Percentiles rank a stretch among this genome's conserved stretches.
Evolutionary conservation across 1,284 basidiomycete genomes (phyloP).

Genomic region (Sporisorium scitamineum): DNA sequence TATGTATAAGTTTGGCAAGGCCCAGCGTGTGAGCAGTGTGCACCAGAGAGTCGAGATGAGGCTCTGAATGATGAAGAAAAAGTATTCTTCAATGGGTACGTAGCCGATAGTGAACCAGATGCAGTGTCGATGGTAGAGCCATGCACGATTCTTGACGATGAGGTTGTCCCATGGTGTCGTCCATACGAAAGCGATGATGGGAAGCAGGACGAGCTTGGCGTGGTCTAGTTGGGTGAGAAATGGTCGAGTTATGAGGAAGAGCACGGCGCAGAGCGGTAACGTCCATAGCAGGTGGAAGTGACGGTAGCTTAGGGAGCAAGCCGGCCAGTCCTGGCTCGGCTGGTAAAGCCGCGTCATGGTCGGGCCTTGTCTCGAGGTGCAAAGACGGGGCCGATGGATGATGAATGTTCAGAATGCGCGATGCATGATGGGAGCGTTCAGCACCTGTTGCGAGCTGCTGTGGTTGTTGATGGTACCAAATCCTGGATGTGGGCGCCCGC

Average conservation of each 20-base stretch:
- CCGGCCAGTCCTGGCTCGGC: constrained; percentile 34
- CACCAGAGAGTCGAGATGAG: constrained; percentile 61
- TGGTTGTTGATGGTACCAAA: not conserved
- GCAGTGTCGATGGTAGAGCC: constrained; percentile 60
- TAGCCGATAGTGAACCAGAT: constrained; percentile 60
- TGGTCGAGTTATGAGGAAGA: constrained; percentile 48
- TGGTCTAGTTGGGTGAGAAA: constrained; percentile 59
- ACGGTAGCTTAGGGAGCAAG: constrained; percentile 58
- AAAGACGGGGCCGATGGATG: not conserved
- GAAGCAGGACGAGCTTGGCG: constrained; percentile 58
- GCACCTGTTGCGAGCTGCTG: not conserved
- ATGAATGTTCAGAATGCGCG: not conserved
- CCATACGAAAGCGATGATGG: constrained; percentile 63
- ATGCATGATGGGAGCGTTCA: not conserved
- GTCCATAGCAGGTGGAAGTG: constrained; percentile 61
- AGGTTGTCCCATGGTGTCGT: constrained; percentile 65
- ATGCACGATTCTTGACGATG: constrained; percentile 58
- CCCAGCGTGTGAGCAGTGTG: constrained; percentile 58
- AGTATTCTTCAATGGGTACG: constrained; percentile 64
- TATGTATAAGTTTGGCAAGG: constrained; percentile 47
- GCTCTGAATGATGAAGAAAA: constrained; percentile 64
- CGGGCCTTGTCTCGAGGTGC: not conserved
- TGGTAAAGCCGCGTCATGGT: constrained; percentile 20
- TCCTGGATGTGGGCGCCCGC: not conserved
- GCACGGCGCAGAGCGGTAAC: constrained; percentile 49